Base-by-base conservation (phyloP, 2,329 filamentous ascomycete species). In the Aspergillus pseudonomiae region DNA sequence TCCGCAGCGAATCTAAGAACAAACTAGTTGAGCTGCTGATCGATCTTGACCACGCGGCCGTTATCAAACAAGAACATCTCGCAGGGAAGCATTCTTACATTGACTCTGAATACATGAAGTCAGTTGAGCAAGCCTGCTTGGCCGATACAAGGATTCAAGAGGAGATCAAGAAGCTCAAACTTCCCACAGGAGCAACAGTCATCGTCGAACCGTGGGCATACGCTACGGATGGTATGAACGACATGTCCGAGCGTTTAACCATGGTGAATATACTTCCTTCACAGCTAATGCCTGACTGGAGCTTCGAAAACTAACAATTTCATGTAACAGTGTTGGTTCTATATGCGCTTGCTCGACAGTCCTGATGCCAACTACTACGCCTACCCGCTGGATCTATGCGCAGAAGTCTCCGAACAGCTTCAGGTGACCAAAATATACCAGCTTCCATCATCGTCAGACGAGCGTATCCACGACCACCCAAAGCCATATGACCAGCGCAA, bases 171-270 rank as follows among this genome's bases (percentile, higher is more conserved):
- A 67, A 66, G 1, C 72, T 86, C 4, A 67, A 82, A 0, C 71
- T 87, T 0, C 84, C 85, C 0, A 65, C 74, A 6, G 80, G 76
- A 1, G 77, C 82, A 0, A 76, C 73, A 0, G 81, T 85, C 1
- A 76, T 82, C 4, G 79, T 85, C 43, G 85, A 87, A 67, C 79
- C 85, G 0, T 87, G 85, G 85, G 80, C 84, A 1, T 87, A 87
- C 71, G 84, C 66, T 3, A 69, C 70, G 4, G 71, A 87, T 69
- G 84, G 84, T 0, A 80, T 83, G 75, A 82, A 82, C 55, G 82
- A 86, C 54, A 84, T 73, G 67, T 66, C 67, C 0, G 66, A 80
- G 59, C 75, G 82, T n/a, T 76, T 80, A n/a, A 81, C 79, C 0
- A 85, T 85, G 83, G 83, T 83, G 66, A 12, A 6, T 32, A 32